Evolutionary conservation across 192 early-diverging fungal genomes (phyloP), one percentile per base, ranked within the genome.

Genomic region (Backusella circina): DNA sequence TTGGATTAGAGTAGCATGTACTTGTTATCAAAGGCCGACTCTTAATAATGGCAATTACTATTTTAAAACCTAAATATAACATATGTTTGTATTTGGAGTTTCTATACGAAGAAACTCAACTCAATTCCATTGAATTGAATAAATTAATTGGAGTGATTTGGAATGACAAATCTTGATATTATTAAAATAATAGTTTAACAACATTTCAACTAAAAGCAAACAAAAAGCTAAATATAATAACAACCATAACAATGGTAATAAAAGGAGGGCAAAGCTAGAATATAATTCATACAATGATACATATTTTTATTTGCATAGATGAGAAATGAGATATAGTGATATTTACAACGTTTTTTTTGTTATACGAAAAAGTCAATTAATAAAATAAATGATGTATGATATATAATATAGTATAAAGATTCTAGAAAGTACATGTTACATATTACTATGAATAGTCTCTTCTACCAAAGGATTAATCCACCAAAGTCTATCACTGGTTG

Each of bases 381-480:
- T 61, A 28, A 61, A 61, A 26, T 57, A 57, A 57, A 57, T 26
- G 9, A 54, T 54, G 21, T 26, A 28, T 28, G 8, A 28, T 21
- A 51, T 51, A 51, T 2, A 15, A 41, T 36, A 36, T 41, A 41
- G 39, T 41, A 41, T 41, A 51, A n/a, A 51, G 1, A 51, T n/a
- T 54, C 51, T 54, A 54, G 9, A 54, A 54, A 54, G 13, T 41
- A 41, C 39, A 41, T 41, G 3, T 21, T 51, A 51, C 32, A 35
- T 68, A 21, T 36, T 68, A 36, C 67, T 68, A 38, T 70, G 69
- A 47, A 70, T 44, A 0, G 69, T 70, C 15, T 70, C 41, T 44
- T 70, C 39, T 12, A 47, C 41, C 15, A 70, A 28, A 2, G 69
- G 33, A 28, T 70, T 70, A 30, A 70, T 70, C 69, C 69, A 70